A percentile compares a stretch with the other conserved stretches of the same genome.
Conservation (phyloP, 2,329 filamentous ascomycete species). For the Fusarium sp. region DNA sequence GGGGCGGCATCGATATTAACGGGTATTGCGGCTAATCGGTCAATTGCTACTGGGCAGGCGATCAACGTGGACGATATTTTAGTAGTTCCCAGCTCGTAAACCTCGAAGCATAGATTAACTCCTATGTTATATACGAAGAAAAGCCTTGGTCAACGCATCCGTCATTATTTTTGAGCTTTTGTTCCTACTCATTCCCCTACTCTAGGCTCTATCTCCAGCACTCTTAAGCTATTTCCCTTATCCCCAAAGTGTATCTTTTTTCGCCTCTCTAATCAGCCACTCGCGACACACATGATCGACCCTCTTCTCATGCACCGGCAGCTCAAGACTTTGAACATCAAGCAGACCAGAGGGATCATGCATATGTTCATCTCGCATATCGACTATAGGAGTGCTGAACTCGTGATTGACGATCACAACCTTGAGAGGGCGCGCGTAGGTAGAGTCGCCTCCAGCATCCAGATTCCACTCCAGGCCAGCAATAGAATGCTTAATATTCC, state of each 20-base stretch:
- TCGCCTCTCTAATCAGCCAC: constrained; percentile 34
- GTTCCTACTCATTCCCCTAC: too few species aligned
- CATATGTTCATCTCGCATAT: neutral
- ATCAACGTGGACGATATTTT: constrained; percentile 70
- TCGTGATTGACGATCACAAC: constrained; percentile 35
- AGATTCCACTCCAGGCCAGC: constrained; percentile 22
- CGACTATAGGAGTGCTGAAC: constrained; percentile 23
- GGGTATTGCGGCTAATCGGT: constrained; percentile 72
- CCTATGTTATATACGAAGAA: neutral
- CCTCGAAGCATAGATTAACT: neutral
- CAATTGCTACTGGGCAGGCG: constrained; percentile 70
- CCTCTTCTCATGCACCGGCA: constrained; percentile 19
- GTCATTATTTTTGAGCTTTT: too few species aligned
- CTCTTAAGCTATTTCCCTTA: neutral
- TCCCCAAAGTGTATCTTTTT: constrained; percentile 24
- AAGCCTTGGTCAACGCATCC: too few species aligned
- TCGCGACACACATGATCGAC: constrained; percentile 34
- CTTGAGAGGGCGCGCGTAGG: constrained; percentile 29
- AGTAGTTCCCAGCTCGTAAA: constrained; percentile 27
- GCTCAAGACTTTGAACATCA: constrained; percentile 6
- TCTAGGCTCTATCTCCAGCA: too few species aligned
- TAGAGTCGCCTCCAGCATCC: constrained; percentile 33
- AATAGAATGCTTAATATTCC: constrained; percentile 35
- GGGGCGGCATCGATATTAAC: constrained; percentile 72
- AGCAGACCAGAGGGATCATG: constrained; percentile 26